Conservation (phyloP, 108 stramenopile genomes). For the Cyclotella kingstonii region DNA sequence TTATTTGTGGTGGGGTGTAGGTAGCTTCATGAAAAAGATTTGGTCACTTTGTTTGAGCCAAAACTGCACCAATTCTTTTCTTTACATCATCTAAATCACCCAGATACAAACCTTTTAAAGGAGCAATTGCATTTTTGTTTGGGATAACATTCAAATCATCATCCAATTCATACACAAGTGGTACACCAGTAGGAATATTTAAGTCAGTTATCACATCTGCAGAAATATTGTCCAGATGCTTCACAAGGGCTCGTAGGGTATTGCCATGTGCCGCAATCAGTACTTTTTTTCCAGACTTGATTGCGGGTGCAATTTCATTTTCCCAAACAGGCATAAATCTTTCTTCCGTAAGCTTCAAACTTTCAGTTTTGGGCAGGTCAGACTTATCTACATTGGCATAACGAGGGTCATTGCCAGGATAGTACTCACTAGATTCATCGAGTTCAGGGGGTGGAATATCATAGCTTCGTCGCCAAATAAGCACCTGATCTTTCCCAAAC, state of each 20-base stretch:
- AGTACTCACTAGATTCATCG: slow-evolving; percentile 70
- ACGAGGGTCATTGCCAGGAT: slow-evolving; percentile 87
- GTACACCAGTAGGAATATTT: slow-evolving; percentile 98
- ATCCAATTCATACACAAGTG: slow-evolving; percentile 93
- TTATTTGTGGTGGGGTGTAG: no score
- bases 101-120: slow-evolving; percentile 83
- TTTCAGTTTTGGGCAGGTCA: slow-evolving; percentile 83
- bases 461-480: slow-evolving; percentile 93
- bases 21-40: neutral
- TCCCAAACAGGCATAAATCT: slow-evolving; percentile 96
- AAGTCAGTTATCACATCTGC: slow-evolving; percentile 89
- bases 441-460: slow-evolving; percentile 93
- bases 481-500: slow-evolving; percentile 94
- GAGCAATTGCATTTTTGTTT: slow-evolving; percentile 84
- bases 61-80: slow-evolving; percentile 88
- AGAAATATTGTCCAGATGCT: slow-evolving; percentile 96
- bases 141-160: slow-evolving; percentile 89
- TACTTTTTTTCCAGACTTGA: slow-evolving; percentile 91
- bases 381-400: slow-evolving; percentile 75
- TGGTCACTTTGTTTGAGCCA: slow-evolving; percentile 87
- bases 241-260: slow-evolving; percentile 97
- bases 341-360: slow-evolving; percentile 86
- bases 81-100: slow-evolving; percentile 86
- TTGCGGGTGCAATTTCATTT: slow-evolving; percentile 77
- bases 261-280: slow-evolving; percentile 99